phyloP scores from a whole-genome alignment of 495 filamentous ascomycete species.

The Physcia stellaris region DNA sequence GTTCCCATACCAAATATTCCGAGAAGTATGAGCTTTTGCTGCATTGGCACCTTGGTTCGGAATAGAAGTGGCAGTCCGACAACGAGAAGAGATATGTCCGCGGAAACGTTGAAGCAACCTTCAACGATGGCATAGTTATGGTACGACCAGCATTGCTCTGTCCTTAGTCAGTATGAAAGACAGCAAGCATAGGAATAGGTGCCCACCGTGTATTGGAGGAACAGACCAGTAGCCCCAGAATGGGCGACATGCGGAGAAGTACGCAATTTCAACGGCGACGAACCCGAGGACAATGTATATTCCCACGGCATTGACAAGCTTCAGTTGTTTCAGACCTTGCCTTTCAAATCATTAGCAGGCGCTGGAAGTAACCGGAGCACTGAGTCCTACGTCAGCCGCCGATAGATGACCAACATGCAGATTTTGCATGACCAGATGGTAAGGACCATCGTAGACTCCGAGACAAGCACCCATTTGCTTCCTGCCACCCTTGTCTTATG shows the following conservation, averaged over 20 bases:
- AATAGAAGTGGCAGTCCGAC: slow-evolving; percentile 46
- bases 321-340: slow-evolving; percentile 8
- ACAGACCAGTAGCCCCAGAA: slow-evolving; percentile 44
- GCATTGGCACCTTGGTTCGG: slow-evolving; percentile 30
- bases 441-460: slow-evolving; percentile 38
- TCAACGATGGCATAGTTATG: slow-evolving; percentile 39
- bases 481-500: slow-evolving; percentile 31
- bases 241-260: slow-evolving; percentile 29
- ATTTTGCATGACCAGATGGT: slow-evolving; percentile 36
- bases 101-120: slow-evolving; percentile 46
- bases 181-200: slow-evolving; percentile 3
- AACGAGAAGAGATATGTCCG: slow-evolving; percentile 42
- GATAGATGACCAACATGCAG: slow-evolving; percentile 43
- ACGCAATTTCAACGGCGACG: slow-evolving; percentile 12
- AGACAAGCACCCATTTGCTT: slow-evolving; percentile 44
- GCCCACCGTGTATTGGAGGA: background rate
- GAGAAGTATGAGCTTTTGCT: slow-evolving; percentile 36
- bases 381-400: slow-evolving; percentile 28
- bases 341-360: background rate
- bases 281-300: slow-evolving; percentile 7
- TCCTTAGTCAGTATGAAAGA: slow-evolving; percentile 4
- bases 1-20: slow-evolving; percentile 36
- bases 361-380: background rate
- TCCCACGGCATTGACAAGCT: slow-evolving; percentile 5
- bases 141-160: slow-evolving; percentile 36